phyloP scores from a whole-genome alignment of 192 early-diverging fungal species.

The Gorgonomyces haynaldii region DNA sequence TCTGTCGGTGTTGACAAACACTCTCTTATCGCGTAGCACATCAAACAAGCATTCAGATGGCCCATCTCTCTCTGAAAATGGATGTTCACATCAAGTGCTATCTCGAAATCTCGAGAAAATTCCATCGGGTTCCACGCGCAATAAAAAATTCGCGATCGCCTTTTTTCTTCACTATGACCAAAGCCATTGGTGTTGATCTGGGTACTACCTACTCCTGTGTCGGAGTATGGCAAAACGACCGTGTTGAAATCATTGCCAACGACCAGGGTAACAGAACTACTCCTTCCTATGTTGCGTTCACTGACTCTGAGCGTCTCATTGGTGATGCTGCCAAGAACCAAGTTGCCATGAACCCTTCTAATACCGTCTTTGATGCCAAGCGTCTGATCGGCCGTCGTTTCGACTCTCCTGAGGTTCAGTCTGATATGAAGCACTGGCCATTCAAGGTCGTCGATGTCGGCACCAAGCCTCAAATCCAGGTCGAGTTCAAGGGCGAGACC shows the following conservation, averaged over 20 bases:
- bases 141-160: too few relatives aligned
- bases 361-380: constrained; percentile 99
- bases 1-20: too few relatives aligned
- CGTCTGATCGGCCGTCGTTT: constrained; percentile 95
- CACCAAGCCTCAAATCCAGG: constrained; percentile 80
- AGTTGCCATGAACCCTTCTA: constrained; percentile 95
- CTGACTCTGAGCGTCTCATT: constrained; percentile 94
- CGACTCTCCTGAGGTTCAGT: constrained; percentile 84
- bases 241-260: constrained; percentile 96
- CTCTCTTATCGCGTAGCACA: too few relatives aligned
- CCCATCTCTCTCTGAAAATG: too few relatives aligned
- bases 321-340: constrained; percentile 99
- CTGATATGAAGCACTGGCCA: constrained; percentile 99
- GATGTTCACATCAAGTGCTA: too few relatives aligned
- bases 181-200: constrained; percentile 92
- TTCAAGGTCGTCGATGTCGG: constrained; percentile 89
- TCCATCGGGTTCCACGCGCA: too few relatives aligned
- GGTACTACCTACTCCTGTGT: constrained; percentile 91
- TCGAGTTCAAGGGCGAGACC: constrained; percentile 92
- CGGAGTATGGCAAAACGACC: constrained; percentile 56
- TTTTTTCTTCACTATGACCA: too few relatives aligned
- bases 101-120: too few relatives aligned
- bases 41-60: too few relatives aligned
- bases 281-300: constrained; percentile 94
- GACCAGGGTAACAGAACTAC: constrained; percentile 99